A percentile compares a stretch with the other conserved stretches of the same genome.
These are phyloP conservation scores for Aspergillus persii DNA, from an alignment of 2,329 filamentous ascomycete species.

Conservation along the genomic window DNA sequence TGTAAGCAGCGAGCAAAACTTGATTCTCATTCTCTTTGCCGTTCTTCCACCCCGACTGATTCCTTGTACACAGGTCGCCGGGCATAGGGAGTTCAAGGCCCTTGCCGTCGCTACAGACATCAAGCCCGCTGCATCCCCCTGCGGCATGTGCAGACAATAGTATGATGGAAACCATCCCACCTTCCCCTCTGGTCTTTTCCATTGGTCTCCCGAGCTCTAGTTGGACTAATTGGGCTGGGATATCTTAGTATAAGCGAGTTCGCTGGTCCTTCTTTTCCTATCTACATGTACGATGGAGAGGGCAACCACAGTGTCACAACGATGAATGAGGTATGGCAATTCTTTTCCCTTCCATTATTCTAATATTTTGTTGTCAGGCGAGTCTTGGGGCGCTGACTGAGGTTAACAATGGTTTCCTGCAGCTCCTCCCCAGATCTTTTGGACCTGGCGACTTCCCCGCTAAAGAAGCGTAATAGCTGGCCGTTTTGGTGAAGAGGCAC, in stretches of 20 bases:
- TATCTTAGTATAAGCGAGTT: conserved; percentile 68
- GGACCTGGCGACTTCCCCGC: conserved; percentile 58
- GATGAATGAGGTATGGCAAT: conserved; percentile 37
- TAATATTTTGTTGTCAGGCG: neutral
- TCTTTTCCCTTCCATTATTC: neutral
- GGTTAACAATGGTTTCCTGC: neutral
- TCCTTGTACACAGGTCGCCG: conserved; percentile 35
- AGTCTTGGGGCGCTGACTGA: neutral
- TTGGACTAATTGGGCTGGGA: conserved; percentile 5
- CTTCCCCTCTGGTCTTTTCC: neutral
- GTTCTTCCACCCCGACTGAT: neutral
- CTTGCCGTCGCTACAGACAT: conserved; percentile 84
- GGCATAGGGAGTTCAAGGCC: conserved; percentile 64
- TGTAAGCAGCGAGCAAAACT: conserved; percentile 34
- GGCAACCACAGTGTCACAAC: conserved; percentile 54
- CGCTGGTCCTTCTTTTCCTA: conserved; percentile 64
- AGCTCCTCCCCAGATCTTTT: conserved; percentile 69
- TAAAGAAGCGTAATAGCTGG: neutral
- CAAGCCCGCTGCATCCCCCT: conserved; percentile 65
- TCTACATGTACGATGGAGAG: conserved; percentile 91
- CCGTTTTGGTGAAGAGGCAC: neutral
- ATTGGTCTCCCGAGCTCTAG: neutral
- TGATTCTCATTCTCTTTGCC: neutral
- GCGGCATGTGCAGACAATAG: conserved; percentile 96
- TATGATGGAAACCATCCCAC: conserved; percentile 32